A percentile compares a stretch with the other conserved stretches of the same genome.
Conservation (phyloP, 768 basidiomycete species). For the Termitomyces sp. region DNA sequence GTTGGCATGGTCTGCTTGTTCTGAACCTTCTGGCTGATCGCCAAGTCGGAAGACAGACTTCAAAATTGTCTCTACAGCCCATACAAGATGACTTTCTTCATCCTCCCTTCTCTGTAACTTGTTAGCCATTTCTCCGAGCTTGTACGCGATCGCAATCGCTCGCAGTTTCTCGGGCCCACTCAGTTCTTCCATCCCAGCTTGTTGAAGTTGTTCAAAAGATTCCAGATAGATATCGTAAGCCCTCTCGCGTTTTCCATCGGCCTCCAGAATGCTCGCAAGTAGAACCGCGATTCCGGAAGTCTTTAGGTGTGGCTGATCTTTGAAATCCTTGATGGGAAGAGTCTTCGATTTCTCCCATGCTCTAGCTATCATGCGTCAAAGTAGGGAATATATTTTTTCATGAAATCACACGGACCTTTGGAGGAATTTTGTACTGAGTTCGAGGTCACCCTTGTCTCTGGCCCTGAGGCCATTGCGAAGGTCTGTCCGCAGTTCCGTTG, state of each 20-base stretch:
- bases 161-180: slow-evolving; percentile 32
- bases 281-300: slow-evolving; percentile 63
- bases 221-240: slow-evolving; percentile 40
- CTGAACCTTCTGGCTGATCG: slow-evolving; percentile 7
- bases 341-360: slow-evolving; percentile 53
- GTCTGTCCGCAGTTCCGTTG: slow-evolving; percentile 56
- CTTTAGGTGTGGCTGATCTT: slow-evolving; percentile 56
- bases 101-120: slow-evolving; percentile 31
- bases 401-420: slow-evolving; percentile 38
- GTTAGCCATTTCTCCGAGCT: slow-evolving; percentile 41
- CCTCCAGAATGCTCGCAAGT: slow-evolving; percentile 56
- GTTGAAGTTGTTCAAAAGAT: slow-evolving; percentile 30
- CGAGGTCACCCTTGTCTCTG: slow-evolving; percentile 53
- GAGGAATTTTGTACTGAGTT: slow-evolving; percentile 49
- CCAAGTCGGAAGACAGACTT: slow-evolving; percentile 28
- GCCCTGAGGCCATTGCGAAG: slow-evolving; percentile 65
- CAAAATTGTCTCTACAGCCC: slow-evolving; percentile 42
- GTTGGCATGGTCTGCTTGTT: slow-evolving; percentile 6
- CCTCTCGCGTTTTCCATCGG: slow-evolving; percentile 28
- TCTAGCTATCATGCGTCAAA: slow-evolving; percentile 29
- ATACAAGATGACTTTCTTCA: slow-evolving; percentile 41
- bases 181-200: slow-evolving; percentile 19
- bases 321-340: slow-evolving; percentile 37
- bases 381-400: neutral
- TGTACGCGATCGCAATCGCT: slow-evolving; percentile 37